Percentiles rank a stretch among this genome's conserved stretches.
phyloP scores from a whole-genome alignment of 176 grass and related monocot genomes.

The Zoysia pacifica region DNA sequence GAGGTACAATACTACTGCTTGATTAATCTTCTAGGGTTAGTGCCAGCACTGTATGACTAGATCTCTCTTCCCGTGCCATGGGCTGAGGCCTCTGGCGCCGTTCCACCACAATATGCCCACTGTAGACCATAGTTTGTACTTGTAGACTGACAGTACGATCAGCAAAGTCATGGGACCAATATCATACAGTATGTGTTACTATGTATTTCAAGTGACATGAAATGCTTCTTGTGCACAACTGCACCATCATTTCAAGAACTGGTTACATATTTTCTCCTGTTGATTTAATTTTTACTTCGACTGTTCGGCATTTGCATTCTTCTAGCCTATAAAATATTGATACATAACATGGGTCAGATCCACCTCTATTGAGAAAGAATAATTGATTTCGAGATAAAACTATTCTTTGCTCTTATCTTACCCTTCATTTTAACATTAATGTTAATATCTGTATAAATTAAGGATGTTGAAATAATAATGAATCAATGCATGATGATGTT shows the following conservation, averaged over 20 bases:
- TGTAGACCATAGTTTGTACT: neutral
- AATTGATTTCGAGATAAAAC: neutral
- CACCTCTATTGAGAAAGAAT: neutral
- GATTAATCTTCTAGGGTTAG: conserved; percentile 1
- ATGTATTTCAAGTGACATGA: neutral
- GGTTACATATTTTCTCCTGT: neutral
- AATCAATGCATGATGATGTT: neutral
- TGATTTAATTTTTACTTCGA: neutral
- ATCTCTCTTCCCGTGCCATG: neutral
- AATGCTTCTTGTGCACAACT: conserved; percentile 1
- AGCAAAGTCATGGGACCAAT: neutral
- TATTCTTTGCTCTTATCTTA: neutral
- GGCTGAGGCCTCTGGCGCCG: too few relatives aligned
- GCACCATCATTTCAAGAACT: neutral
- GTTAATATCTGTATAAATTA: neutral
- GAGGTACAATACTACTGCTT: neutral
- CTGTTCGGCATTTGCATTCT: neutral
- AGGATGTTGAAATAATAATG: neutral
- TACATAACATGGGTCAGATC: too few relatives aligned
- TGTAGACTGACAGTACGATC: neutral
- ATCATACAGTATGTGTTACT: too few relatives aligned
- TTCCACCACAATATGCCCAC: neutral
- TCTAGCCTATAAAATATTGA: neutral
- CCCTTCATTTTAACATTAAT: neutral
- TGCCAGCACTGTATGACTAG: neutral